Base-by-base conservation (phyloP, 2,329 filamentous ascomycete genomes). In the Aspergillus flavus region DNA sequence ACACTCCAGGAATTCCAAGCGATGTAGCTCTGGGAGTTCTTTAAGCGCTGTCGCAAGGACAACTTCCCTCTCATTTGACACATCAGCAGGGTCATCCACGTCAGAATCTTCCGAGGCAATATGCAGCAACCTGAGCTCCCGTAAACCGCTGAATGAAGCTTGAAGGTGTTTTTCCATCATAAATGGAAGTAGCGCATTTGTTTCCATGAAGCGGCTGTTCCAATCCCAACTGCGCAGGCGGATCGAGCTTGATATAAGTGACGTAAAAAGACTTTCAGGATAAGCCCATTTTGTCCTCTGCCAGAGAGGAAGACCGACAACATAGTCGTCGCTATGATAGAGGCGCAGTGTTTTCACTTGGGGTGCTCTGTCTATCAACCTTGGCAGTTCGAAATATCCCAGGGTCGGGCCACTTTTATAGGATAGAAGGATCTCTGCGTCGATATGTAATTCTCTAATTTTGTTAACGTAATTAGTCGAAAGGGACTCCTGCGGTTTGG, bases 1-100 rank as follows among this genome's bases (percentile, higher is more conserved):
- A 50, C 90, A 96, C 9, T 89, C 90, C 71, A 94, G 88, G 67
- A 97, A 89, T 1, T 88, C 82, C 12, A 97, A 79, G 60, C 89
- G 85, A 60, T 84, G 84, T 7, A 98, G 81, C 1, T 84, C 78
- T 0, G 88, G 85, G 10, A 97, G 82, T 30, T 84, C 81, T 16
- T 83, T 80, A 19, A 86, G 75, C 0, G 86, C 84, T 26, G 84
- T 79, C 0, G 79, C 82, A 63, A 74, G 79, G 68, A 66, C 60
- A 7, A 67, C 59, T 61, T 77, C 75, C 45, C 70, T 67, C 12
- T 64, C 60, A 28, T 68, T 58, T 7, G 67, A 63, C 41, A 84
- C 78, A 57, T 82, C 80, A 1, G 80, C 77, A 11, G 84, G 78
- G 34, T 81, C 77, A 16, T 71, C 61, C 45, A 69, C 59, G 16